Evolutionary conservation across 306 rosid species (phyloP).

Genomic region (Luffa acutangula): DNA sequence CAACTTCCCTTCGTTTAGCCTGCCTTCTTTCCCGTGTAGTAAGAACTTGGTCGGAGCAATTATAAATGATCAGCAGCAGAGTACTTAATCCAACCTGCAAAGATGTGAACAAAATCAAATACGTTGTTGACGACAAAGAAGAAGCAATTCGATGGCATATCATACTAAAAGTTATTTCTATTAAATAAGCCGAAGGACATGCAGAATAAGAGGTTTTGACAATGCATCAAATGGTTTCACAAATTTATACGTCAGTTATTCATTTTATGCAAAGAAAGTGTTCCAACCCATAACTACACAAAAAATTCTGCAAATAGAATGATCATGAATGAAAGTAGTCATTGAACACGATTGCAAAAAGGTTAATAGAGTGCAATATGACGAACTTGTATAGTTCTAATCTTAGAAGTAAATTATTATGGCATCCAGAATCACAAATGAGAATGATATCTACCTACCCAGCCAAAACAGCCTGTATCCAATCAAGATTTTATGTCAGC

Average conservation of each 20-base stretch:
- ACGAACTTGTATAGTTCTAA: not conserved
- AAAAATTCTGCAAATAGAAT: not conserved
- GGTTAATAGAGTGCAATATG: not conserved
- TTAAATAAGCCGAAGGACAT: not conserved
- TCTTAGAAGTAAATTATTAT: not conserved
- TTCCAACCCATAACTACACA: not conserved
- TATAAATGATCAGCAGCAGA: slow-evolving; percentile 44
- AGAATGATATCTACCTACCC: not conserved
- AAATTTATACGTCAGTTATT: not conserved
- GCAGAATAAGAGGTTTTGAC: not conserved
- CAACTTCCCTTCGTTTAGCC: slow-evolving; percentile 68
- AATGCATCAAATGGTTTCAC: not conserved
- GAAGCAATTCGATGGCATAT: not conserved
- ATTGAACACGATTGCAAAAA: not conserved
- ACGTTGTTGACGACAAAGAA: not conserved
- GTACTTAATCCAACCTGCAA: slow-evolving; percentile 54
- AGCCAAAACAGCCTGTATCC: not conserved
- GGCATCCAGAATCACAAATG: not conserved
- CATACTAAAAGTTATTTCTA: not conserved
- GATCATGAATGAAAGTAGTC: not conserved
- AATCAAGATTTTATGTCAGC: not conserved
- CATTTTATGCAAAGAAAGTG: not conserved
- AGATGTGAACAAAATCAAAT: slow-evolving; percentile 14
- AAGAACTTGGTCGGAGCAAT: slow-evolving; percentile 71
- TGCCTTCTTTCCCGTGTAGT: slow-evolving; percentile 58